Percentiles rank a stretch among this genome's conserved stretches.
Evolutionary conservation across 2,329 filamentous ascomycete genomes (phyloP).

Genomic region (Trichoderma cornu-damae): DNA sequence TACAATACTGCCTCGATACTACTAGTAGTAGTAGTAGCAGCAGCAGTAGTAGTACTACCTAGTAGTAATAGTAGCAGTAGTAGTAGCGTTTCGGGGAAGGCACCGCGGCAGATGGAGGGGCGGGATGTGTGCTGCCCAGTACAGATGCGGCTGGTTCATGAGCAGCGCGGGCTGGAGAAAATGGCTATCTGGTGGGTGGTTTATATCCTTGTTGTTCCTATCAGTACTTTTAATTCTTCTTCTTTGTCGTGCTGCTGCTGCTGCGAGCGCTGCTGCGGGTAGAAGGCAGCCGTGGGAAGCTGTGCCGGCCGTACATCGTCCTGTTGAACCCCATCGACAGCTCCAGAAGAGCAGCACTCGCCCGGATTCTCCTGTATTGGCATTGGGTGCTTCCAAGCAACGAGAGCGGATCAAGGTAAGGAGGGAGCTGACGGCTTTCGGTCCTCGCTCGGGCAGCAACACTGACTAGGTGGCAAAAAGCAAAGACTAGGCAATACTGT

Average conservation of each 20-base stretch:
- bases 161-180: slow-evolving; percentile 1
- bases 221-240: background rate
- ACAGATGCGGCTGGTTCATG: background rate
- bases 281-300: background rate
- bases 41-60: background rate
- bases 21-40: background rate
- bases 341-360: background rate
- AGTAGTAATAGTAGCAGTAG: background rate
- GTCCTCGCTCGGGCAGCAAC: slow-evolving; percentile 17
- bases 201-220: background rate
- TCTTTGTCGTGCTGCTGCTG: no score
- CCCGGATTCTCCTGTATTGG: no score
- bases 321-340: background rate
- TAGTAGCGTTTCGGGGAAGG: background rate
- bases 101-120: background rate
- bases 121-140: background rate
- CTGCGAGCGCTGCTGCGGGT: background rate
- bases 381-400: background rate
- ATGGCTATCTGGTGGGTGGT: slow-evolving; percentile 4
- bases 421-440: slow-evolving; percentile 5
- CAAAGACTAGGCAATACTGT: no score
- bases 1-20: no score
- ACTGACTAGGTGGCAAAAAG: background rate
- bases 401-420: slow-evolving; percentile 6
- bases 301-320: background rate